Evolutionary conservation across 345 rosid genomes (phyloP).

Genomic region (Conringia planisiliqua): DNA sequence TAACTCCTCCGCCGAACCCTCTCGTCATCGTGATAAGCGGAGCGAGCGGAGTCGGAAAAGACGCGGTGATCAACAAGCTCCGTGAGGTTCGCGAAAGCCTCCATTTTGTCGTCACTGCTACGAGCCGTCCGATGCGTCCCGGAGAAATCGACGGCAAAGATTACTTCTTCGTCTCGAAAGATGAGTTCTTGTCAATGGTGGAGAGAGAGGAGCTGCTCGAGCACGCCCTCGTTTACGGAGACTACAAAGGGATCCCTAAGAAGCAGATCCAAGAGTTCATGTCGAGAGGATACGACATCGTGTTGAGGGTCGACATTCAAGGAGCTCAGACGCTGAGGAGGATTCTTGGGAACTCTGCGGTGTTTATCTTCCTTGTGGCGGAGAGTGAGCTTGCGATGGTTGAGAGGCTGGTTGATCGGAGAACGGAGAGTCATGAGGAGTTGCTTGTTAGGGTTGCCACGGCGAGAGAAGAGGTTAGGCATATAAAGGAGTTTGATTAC

Average conservation of each 20-base stretch:
- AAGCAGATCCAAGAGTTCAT: slow-evolving; percentile 67
- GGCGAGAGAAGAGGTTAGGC: slow-evolving; percentile 77
- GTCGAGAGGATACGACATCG: slow-evolving; percentile 64
- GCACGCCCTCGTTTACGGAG: slow-evolving; percentile 84
- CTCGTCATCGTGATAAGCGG: slow-evolving; percentile 82
- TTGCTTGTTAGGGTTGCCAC: slow-evolving; percentile 74
- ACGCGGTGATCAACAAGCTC: slow-evolving; percentile 68
- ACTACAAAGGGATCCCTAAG: slow-evolving; percentile 86
- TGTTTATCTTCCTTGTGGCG: slow-evolving; percentile 73
- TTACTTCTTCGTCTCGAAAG: slow-evolving; percentile 68
- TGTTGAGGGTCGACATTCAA: slow-evolving; percentile 86
- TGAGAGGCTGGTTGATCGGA: slow-evolving; percentile 76
- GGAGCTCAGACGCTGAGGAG: slow-evolving; percentile 71
- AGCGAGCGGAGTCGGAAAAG: slow-evolving; percentile 92
- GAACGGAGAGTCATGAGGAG: slow-evolving; percentile 68
- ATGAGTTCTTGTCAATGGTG: slow-evolving; percentile 66
- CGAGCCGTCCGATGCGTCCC: slow-evolving; percentile 65
- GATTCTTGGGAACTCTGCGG: slow-evolving; percentile 63
- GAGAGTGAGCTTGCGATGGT: slow-evolving; percentile 79
- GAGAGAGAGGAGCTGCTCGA: slow-evolving; percentile 70
- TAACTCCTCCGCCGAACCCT: slow-evolving; percentile 43
- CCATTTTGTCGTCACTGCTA: slow-evolving; percentile 85
- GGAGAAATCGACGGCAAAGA: slow-evolving; percentile 84
- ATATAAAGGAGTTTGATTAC: slow-evolving; percentile 64
- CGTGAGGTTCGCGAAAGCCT: slow-evolving; percentile 51